Base-by-base conservation (phyloP, 108 stramenopile species). In the Aurantiochytrium sp. region DNA sequence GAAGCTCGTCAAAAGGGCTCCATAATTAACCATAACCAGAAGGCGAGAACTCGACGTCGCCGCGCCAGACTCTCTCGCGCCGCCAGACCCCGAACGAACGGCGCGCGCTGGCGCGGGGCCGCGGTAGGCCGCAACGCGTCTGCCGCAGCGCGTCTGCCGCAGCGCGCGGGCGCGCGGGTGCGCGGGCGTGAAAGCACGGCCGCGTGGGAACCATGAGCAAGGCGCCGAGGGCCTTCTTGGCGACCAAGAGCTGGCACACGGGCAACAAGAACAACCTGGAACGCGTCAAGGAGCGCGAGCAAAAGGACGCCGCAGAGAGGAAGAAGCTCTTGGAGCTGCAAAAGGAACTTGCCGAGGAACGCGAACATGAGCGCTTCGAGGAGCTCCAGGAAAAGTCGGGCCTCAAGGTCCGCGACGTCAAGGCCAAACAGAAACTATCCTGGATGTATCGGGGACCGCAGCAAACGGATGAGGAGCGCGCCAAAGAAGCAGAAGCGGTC, bases 311-410 rank as follows among this genome's bases (percentile, higher is more conserved):
- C 25, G 76, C 45, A 12, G 76, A 83, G 76, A 12, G 49, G 2
- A 83, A 83, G 76, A 83, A 83, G 76, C 19, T 83, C 19, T 16
- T 53, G 18, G 76, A 83, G 76, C 51, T 83, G 76, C 76, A 83
- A 45, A 53, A 47, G 76, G 43, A 83, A 45, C 45, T 83, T 8
- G 76, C 76, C 76, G 76, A 83, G 76, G 76, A 83, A 45, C 76
- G 76, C 76, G 76, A 83, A 45, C 51, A 53, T 14, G 76, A 83
- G 76, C 49, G 51, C 49, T 53, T 83, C 25, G 49, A 53, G 49
- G 76, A 47, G 49, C 6, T 83, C 49, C 76, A 83, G 5, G 76
- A 53, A 4, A 21, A 28, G n/a, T 83, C 76, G 25, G 76, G 76
- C 18, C 76, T 47, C 51, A 47, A 53, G 76, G n/a, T 28, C 12